Evolutionary conservation across 768 basidiomycete genomes (phyloP), one percentile per base, ranked within the genome.

Genomic region (Pleurotus giganteus): DNA sequence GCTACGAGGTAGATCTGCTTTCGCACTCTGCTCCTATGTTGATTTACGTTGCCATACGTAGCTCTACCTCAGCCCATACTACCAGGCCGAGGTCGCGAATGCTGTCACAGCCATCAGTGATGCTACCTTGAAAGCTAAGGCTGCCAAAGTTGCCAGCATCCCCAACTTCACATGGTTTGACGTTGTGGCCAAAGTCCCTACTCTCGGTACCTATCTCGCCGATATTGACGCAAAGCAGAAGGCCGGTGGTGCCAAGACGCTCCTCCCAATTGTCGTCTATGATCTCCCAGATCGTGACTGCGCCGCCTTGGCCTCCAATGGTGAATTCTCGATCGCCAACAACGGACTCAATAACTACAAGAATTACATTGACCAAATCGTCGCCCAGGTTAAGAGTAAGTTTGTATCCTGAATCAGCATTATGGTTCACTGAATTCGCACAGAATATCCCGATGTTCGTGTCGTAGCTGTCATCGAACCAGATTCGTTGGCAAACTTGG

Each of bases 241-340:
- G 62, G 64, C 75, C 45, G 65, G 71, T 27, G 80, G 81, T 34
- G 65, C 71, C 43, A 81, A 81, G 61, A 75, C 76, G 60, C 64
- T 79, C 26, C 74, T 82, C 17, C 75, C 79, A 59, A 79, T 81
- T 44, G 76, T 80, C 45, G 77, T 82, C 29, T 80, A 82, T 64
- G 84, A 86, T 59, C 70, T 86, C 23, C 84, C 84, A 45, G 82
- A 84, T 58, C 82, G 84, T 71, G 84, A 85, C 60, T 86, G 84
- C 62, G 81, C 82, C 49, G 84, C 84, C 55, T 66, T 74, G 56
- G 81, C 84, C 28, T 86, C 84, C 45, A 84, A 85, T 62, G 84
- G 84, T 70, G 84, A 85, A 68, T 84, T 83, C 70, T 70, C 69
- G 49, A 82, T 84, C 59, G 80, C 80, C 36, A 67, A 84, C 66